Evolutionary conservation across 139 green algal genomes (phyloP).

Genomic region (Desmodesmus armatus): DNA sequence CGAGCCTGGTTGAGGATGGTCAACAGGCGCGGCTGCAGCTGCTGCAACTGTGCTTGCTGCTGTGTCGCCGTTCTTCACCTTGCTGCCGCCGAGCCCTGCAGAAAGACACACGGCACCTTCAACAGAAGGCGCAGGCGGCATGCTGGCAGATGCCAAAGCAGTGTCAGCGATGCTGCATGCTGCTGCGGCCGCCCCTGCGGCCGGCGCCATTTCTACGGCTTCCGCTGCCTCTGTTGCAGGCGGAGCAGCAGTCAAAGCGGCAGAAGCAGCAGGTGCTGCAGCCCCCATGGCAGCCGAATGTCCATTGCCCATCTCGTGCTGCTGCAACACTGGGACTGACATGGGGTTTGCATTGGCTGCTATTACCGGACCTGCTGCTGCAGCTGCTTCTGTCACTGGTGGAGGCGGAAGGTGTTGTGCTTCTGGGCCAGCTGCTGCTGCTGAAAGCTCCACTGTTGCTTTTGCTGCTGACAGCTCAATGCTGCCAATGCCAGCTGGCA

Average conservation of each 20-base stretch:
- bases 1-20: neutral
- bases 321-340: too few relatives aligned
- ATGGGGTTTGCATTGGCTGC: neutral
- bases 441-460: slow-evolving; percentile 2
- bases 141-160: neutral
- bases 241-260: neutral
- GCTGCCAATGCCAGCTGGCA: too few relatives aligned
- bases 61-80: neutral
- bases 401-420: neutral
- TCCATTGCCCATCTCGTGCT: too few relatives aligned
- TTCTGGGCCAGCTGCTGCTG: slow-evolving; percentile 13
- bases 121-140: too few relatives aligned
- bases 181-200: neutral
- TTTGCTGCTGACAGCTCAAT: neutral
- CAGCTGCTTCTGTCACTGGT: slow-evolving; percentile 26
- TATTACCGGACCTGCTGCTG: neutral
- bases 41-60: neutral
- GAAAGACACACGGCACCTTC: too few relatives aligned
- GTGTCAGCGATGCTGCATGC: neutral
- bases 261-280: slow-evolving; percentile 8
- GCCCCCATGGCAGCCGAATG: neutral
- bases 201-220: neutral
- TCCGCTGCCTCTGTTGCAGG: slow-evolving; percentile 16
- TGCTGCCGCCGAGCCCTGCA: too few relatives aligned
- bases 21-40: neutral